phyloP scores from a whole-genome alignment of 2,329 filamentous ascomycete genomes.

The Sporothrix inflata region DNA sequence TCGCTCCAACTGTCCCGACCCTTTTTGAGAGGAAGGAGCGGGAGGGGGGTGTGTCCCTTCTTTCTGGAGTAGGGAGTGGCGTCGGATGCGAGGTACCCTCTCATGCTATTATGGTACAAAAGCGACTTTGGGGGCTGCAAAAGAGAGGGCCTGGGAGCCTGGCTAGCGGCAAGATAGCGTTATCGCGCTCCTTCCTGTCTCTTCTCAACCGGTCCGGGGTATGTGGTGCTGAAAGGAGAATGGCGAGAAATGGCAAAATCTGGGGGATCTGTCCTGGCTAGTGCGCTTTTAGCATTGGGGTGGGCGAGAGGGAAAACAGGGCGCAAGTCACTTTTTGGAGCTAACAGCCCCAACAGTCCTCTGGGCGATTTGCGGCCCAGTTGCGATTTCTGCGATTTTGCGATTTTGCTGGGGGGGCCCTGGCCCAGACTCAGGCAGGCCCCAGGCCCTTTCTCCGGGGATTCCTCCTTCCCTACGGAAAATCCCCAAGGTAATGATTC shows the following conservation, averaged over 20 bases:
- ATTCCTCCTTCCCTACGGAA: background rate
- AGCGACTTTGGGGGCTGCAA: background rate
- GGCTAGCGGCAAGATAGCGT: constrained; percentile 8
- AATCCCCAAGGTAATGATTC: constrained; percentile 4
- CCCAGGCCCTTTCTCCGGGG: background rate
- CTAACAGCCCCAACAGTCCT: no score
- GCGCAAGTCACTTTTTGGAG: constrained; percentile 2
- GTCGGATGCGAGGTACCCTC: background rate
- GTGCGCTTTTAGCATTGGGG: constrained; percentile 10
- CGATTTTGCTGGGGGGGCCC: background rate
- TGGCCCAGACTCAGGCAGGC: background rate
- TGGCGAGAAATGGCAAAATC: constrained; percentile 24
- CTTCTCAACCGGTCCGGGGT: constrained; percentile 21
- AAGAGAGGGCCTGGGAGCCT: background rate
- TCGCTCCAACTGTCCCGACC: constrained; percentile 10
- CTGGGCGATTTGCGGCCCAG: no score
- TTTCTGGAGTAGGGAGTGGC: background rate
- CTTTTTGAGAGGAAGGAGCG: background rate
- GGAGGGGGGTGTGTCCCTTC: background rate
- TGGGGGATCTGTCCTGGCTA: constrained; percentile 27
- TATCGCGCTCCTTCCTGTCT: constrained; percentile 12
- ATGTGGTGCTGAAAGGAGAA: constrained; percentile 15
- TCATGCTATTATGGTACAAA: background rate
- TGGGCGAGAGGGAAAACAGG: background rate
- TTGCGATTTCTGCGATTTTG: background rate